Conservation (phyloP, 306 rosid genomes). For the Citrullus colocynthis region DNA sequence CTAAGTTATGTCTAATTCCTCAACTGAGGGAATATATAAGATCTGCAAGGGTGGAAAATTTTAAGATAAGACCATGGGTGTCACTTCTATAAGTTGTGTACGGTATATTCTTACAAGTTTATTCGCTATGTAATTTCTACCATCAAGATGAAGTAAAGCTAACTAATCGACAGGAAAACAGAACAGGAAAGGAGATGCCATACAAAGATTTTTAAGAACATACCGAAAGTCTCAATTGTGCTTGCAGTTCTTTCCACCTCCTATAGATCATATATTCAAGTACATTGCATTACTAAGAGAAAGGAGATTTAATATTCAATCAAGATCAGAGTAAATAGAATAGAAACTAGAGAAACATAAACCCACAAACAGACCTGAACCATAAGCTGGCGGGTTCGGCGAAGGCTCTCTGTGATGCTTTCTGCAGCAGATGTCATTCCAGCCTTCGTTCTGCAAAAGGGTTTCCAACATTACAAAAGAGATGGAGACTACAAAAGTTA, state of each 20-base stretch:
- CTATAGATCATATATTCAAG: conserved; percentile 20
- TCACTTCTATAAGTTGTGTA: background rate
- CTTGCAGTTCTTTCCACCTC: conserved; percentile 78
- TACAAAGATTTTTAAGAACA: background rate
- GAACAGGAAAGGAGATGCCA: background rate
- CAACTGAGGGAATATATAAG: background rate
- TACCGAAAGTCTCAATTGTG: conserved; percentile 66
- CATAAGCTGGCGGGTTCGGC: conserved; percentile 84
- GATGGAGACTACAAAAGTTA: background rate
- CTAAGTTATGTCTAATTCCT: background rate
- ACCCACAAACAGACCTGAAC: conserved; percentile 49
- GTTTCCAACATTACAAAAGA: background rate
- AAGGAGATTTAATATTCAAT: background rate
- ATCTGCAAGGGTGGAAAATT: background rate
- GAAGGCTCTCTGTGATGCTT: conserved; percentile 90
- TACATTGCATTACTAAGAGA: conserved; percentile 14
- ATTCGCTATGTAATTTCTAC: background rate
- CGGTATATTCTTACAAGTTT: background rate
- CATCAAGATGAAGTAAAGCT: background rate
- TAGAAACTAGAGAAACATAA: background rate
- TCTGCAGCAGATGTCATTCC: conserved; percentile 95
- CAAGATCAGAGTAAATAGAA: background rate
- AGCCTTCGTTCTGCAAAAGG: conserved; percentile 59
- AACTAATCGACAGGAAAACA: background rate
- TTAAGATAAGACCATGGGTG: background rate